Percentiles rank a stretch among this genome's conserved stretches.
Conservation (phyloP, 345 rosid species). For the Clausena lansium region DNA sequence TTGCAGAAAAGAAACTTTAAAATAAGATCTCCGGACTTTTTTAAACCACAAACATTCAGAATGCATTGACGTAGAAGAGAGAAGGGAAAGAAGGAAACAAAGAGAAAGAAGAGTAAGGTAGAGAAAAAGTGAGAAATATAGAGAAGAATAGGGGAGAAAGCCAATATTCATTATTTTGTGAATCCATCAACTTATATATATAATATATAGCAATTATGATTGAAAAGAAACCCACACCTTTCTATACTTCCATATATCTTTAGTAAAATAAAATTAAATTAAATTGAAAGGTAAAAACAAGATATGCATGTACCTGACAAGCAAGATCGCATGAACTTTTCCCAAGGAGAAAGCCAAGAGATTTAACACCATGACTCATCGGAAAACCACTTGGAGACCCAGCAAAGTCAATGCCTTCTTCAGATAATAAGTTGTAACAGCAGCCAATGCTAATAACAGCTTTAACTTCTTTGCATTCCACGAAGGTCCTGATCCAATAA, state of each 20-base stretch:
- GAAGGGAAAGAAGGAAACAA: background rate
- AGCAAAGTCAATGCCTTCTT: slow-evolving; percentile 36
- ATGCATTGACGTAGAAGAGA: background rate
- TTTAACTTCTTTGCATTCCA: slow-evolving; percentile 64
- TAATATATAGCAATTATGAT: background rate
- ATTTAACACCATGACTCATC: slow-evolving; percentile 68
- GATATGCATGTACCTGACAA: slow-evolving; percentile 67
- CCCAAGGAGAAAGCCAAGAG: slow-evolving; percentile 51
- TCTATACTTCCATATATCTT: slow-evolving; percentile 3
- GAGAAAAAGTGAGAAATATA: background rate
- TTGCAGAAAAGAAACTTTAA: background rate
- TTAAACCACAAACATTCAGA: background rate
- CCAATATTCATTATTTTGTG: background rate
- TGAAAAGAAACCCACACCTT: background rate
- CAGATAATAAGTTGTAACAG: slow-evolving; percentile 91
- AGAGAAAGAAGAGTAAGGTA: background rate
- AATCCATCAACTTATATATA: background rate
- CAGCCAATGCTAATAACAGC: slow-evolving; percentile 93
- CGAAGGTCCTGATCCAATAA: slow-evolving; percentile 54
- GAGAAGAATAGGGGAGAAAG: background rate
- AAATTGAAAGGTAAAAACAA: background rate
- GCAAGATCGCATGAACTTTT: slow-evolving; percentile 80
- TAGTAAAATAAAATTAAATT: background rate
- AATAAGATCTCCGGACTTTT: background rate
- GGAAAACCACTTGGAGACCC: slow-evolving; percentile 64